Conservation (phyloP, 441 rosid species). For the Sinapis alba region DNA sequence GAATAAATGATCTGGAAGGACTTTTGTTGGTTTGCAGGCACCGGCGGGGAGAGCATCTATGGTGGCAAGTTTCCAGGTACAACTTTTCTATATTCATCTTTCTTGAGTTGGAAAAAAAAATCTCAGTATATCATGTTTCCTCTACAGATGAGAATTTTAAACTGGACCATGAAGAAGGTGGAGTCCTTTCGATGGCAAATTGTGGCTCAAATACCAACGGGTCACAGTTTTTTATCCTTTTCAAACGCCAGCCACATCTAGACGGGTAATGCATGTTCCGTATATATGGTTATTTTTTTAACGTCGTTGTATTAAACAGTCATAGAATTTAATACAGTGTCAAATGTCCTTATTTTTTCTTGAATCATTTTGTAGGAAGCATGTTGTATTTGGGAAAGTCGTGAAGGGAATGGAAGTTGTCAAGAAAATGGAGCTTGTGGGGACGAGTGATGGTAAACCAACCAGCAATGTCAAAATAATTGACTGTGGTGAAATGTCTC, state of each 20-base stretch:
- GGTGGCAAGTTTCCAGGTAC: constrained; percentile 96
- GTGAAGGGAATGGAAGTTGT: constrained; percentile 78
- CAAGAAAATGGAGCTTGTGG: constrained; percentile 77
- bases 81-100: constrained; percentile 24
- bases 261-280: constrained; percentile 67
- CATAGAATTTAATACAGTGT: constrained; percentile 4
- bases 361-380: constrained; percentile 64
- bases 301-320: constrained; percentile 8
- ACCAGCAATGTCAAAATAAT: constrained; percentile 60
- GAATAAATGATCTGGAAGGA: constrained; percentile 45
- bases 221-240: constrained; percentile 91
- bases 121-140: constrained; percentile 13
- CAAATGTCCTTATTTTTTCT: constrained; percentile 29
- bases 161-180: constrained; percentile 77
- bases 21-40: constrained; percentile 91
- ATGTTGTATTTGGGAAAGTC: constrained; percentile 96
- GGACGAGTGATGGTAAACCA: constrained; percentile 75
- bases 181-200: constrained; percentile 96
- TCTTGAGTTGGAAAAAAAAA: not conserved
- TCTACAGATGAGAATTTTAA: constrained; percentile 89
- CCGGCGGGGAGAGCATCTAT: constrained; percentile 98
- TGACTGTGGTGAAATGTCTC: constrained; percentile 70
- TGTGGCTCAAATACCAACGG: constrained; percentile 93
- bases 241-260: constrained; percentile 83
- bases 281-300: constrained; percentile 2